phyloP scores from a whole-genome alignment of 2,329 filamentous ascomycete species.

The Arthroderma uncinatum region DNA sequence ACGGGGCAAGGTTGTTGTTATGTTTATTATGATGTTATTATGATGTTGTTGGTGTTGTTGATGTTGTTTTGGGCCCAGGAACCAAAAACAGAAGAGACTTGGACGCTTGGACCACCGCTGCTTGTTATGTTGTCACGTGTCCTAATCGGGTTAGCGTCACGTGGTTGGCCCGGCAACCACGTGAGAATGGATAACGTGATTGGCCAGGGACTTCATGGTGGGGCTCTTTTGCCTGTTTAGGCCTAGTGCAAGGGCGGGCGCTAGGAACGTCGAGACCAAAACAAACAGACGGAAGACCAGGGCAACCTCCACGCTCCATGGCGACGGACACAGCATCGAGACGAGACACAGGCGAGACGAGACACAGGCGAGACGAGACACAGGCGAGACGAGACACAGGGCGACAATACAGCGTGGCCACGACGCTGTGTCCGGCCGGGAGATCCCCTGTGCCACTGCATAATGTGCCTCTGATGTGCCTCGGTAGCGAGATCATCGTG shows the following conservation, averaged over 20 bases:
- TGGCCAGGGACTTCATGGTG: background rate
- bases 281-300: background rate
- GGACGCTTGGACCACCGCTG: background rate
- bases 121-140: slow-evolving; percentile 32
- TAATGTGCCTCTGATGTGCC: too few species aligned
- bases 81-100: background rate
- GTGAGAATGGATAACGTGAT: background rate
- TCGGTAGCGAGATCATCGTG: background rate
- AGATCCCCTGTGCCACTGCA: background rate
- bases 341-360: background rate
- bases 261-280: background rate
- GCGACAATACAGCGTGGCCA: background rate
- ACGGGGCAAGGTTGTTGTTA: slow-evolving; percentile 1
- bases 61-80: background rate
- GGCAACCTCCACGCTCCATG: background rate
- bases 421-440: background rate
- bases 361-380: background rate
- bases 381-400: background rate
- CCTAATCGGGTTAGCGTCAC: slow-evolving; percentile 23
- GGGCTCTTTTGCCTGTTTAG: background rate
- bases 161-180: slow-evolving; percentile 18
- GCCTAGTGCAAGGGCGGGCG: background rate
- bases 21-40: background rate
- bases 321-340: background rate
- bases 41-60: slow-evolving; percentile 1